Base-by-base conservation (phyloP, 441 rosid genomes). In the Euphorbia celastroides region DNA sequence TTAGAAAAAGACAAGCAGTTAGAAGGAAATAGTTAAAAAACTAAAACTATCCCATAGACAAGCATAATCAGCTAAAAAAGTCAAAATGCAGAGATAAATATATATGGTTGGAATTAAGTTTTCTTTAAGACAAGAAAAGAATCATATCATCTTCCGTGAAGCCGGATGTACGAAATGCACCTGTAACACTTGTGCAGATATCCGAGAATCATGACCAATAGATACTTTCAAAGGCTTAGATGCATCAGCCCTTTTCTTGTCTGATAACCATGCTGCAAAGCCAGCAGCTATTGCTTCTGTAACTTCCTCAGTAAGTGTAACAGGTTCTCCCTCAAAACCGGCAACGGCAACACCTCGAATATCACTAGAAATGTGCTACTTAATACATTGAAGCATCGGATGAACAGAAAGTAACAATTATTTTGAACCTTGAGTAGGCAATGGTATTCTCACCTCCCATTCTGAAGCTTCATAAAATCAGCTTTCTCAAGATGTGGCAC, bases 261-360 rank as follows among this genome's bases (percentile, higher is more conserved):
- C 86, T 74, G 57, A 65, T 68, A 94, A 76, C 97, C 99, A 94
- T 56, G 84, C 78, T 62, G 92, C 92, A 87, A 94, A 94, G 42
- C 85, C 97, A 62, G 97, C 87, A 66, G 97, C 96, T 69, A 94
- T 89, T 78, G 96, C 97, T 78, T 91, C 96, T 14, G 91, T 81
- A 59, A 94, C 93, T 22, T 86, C 84, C 72, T 89, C 97, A 23
- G 92, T 84, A 68, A 94, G 91, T 70, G 70, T 86, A 70, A 91
- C 82, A 56, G 92, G 87, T 74, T 94, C 99, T 68, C 97, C 99
- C 82, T 91, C 97, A 64, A 89, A 88, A 54, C 97, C 97, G 78
- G 85, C 70, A 77, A 94, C 85, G 28, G 99, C 96, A 36, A 91
- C 97, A 71, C 97, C 97, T 55, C 97, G 92, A 66, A 94, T 91